Evolutionary conservation across 768 basidiomycete genomes (phyloP).

Genomic region (Psilocybe cubensis): DNA sequence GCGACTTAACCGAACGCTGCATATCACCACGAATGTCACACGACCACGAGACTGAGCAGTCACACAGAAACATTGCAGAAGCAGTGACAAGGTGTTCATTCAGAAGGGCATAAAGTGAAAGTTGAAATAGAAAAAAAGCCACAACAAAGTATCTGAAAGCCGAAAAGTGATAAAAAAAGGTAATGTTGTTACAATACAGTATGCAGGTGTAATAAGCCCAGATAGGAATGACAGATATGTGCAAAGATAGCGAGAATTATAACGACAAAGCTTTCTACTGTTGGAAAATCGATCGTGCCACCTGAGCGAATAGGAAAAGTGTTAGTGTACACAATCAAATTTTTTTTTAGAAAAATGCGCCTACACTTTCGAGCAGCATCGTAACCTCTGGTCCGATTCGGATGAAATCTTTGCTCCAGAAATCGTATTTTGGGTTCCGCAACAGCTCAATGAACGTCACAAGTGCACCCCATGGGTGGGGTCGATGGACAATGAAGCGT

Average conservation of each 20-base stretch:
- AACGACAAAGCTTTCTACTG: slow-evolving; percentile 71
- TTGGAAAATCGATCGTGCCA: slow-evolving; percentile 78
- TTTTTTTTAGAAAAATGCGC: slow-evolving; percentile 28
- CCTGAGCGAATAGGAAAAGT: slow-evolving; percentile 45
- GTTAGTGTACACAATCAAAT: slow-evolving; percentile 8
- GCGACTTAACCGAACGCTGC: slow-evolving; percentile 62
- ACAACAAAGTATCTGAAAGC: slow-evolving; percentile 28
- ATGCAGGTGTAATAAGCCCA: slow-evolving; percentile 65
- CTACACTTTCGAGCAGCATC: slow-evolving; percentile 80
- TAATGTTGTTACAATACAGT: slow-evolving; percentile 86
- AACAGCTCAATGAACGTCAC: slow-evolving; percentile 94
- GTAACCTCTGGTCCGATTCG: slow-evolving; percentile 87
- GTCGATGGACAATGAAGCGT: slow-evolving; percentile 90
- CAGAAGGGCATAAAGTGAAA: not conserved
- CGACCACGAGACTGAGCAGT: slow-evolving; percentile 15
- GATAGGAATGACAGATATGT: slow-evolving; percentile 72
- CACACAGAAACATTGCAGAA: slow-evolving; percentile 12
- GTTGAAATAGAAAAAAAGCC: not conserved
- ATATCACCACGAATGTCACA: slow-evolving; percentile 23
- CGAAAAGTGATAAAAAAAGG: slow-evolving; percentile 34
- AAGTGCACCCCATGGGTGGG: slow-evolving; percentile 95
- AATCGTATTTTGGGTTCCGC: slow-evolving; percentile 87
- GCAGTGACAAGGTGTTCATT: no score
- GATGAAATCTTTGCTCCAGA: slow-evolving; percentile 89
- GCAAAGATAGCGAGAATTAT: slow-evolving; percentile 79